Conservation (phyloP, 192 early-diverging fungal genomes). For the Mortierella claussenii region DNA sequence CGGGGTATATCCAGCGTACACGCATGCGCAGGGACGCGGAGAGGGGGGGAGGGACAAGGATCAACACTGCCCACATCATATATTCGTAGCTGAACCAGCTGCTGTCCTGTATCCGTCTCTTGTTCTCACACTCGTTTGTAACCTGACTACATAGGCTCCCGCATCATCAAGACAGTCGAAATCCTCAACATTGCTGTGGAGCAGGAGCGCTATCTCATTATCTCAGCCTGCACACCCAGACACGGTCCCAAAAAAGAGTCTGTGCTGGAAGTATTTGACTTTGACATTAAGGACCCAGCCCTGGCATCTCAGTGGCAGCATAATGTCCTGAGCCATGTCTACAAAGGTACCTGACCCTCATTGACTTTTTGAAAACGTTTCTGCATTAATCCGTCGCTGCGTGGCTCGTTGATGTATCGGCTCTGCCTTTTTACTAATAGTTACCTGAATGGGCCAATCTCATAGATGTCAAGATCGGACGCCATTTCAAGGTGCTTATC, state of each 20-base stretch:
- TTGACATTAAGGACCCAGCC: constrained; percentile 31
- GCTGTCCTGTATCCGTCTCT: not conserved
- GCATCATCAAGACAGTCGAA: constrained; percentile 22
- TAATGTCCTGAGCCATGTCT: constrained; percentile 45
- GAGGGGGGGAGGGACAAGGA: too few relatives aligned
- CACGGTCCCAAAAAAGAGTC: constrained; percentile 34
- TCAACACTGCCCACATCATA: too few relatives aligned
- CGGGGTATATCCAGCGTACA: too few relatives aligned
- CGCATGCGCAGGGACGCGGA: too few relatives aligned
- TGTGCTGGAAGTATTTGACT: constrained; percentile 19
- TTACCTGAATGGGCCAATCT: too few relatives aligned
- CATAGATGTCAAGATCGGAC: constrained; percentile 34
- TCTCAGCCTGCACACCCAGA: constrained; percentile 22
- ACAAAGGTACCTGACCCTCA: constrained; percentile 28
- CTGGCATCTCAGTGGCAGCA: constrained; percentile 28
- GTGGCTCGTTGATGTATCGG: too few relatives aligned
- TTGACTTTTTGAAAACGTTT: too few relatives aligned
- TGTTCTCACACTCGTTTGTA: not conserved
- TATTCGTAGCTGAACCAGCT: too few relatives aligned
- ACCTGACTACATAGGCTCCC: not conserved
- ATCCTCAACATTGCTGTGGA: constrained; percentile 37
- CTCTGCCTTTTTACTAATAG: too few relatives aligned
- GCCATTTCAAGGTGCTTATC: constrained; percentile 66
- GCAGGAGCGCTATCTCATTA: constrained; percentile 2
- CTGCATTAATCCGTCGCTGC: too few relatives aligned